phyloP scores from a whole-genome alignment of 1,139 yeast species.

The Zhuliangozyma blackwelliae region DNA sequence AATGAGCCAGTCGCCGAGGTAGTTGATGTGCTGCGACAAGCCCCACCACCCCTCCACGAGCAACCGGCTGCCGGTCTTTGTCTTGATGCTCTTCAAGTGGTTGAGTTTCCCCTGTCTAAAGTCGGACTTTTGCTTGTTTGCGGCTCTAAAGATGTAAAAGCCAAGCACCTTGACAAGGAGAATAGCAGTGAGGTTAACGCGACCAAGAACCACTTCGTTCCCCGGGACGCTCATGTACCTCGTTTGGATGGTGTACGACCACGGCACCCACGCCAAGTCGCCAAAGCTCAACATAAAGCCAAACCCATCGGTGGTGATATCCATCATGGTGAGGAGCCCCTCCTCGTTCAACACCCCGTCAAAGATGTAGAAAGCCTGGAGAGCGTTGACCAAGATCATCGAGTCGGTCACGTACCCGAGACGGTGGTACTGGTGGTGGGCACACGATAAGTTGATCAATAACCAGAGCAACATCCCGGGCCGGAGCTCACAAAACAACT shows the following conservation, averaged over 20 bases:
- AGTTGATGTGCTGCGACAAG: slow-evolving; percentile 84
- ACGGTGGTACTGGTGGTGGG: slow-evolving; percentile 71
- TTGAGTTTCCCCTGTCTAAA: slow-evolving; percentile 76
- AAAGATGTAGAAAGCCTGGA: slow-evolving; percentile 79
- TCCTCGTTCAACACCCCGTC: slow-evolving; percentile 93
- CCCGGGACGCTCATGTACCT: slow-evolving; percentile 63
- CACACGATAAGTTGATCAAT: slow-evolving; percentile 69
- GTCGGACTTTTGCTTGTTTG: slow-evolving; percentile 80
- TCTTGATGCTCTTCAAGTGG: slow-evolving; percentile 61
- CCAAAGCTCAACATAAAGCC: slow-evolving; percentile 96
- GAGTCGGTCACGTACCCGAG: slow-evolving; percentile 68
- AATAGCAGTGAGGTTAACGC: slow-evolving; percentile 28
- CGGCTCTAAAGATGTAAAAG: slow-evolving; percentile 73
- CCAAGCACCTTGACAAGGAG: slow-evolving; percentile 52
- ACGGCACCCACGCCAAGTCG: slow-evolving; percentile 91
- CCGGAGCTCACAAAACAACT: slow-evolving; percentile 86
- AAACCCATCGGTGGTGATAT: slow-evolving; percentile 92
- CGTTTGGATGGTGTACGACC: slow-evolving; percentile 82
- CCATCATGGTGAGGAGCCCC: slow-evolving; percentile 91
- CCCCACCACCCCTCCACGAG: slow-evolving; percentile 97
- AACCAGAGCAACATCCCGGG: slow-evolving; percentile 93
- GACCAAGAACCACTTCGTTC: slow-evolving; percentile 58
- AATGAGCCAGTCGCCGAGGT: slow-evolving; percentile 92
- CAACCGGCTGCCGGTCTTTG: slow-evolving; percentile 75
- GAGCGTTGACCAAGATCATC: slow-evolving; percentile 57